phyloP scores from a whole-genome alignment of 345 rosid species.

The Eucalyptus erythrocorys region DNA sequence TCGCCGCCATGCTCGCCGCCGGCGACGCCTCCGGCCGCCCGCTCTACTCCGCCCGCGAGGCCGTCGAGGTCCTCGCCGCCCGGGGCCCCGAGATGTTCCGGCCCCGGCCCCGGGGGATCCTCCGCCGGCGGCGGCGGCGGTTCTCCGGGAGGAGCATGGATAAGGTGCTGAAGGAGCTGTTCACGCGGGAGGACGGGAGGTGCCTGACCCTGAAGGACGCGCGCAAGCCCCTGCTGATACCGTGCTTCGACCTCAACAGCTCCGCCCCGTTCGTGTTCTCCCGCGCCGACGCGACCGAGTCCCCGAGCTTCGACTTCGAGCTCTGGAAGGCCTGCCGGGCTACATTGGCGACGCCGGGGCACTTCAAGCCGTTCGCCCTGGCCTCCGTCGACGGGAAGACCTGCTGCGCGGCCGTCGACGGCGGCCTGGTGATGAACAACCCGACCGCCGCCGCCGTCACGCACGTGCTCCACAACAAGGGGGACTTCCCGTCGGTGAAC shows the following conservation, averaged over 20 bases:
- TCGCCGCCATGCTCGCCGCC: conserved; percentile 60
- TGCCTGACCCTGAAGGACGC: conserved; percentile 72
- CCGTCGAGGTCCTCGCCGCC: conserved; percentile 27
- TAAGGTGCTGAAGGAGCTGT: conserved; percentile 41
- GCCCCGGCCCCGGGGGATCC: conserved; percentile 14
- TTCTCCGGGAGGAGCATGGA: conserved; percentile 75
- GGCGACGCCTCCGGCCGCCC: conserved; percentile 76
- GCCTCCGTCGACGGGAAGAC: conserved; percentile 80
- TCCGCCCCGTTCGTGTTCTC: conserved; percentile 98
- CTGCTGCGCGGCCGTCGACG: conserved; percentile 70
- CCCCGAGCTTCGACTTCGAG: conserved; percentile 83
- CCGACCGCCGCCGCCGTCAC: conserved; percentile 93
- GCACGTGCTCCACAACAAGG: conserved; percentile 94
- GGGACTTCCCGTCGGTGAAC: conserved; percentile 75
- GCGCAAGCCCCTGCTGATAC: conserved; percentile 90
- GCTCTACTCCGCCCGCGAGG: conserved; percentile 59
- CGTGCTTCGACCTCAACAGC: conserved; percentile 89
- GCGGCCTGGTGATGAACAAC: conserved; percentile 95
- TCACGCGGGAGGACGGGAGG: conserved; percentile 52
- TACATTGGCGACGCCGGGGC: conserved; percentile 77
- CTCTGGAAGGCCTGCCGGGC: conserved; percentile 93
- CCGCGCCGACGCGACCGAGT: conserved; percentile 88
- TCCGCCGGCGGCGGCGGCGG: conserved; percentile 37
- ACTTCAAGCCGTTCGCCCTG: conserved; percentile 63
- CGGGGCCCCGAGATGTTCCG: conserved; percentile 54